Conservation (phyloP, 192 early-diverging fungal genomes). For the Thoreauomyces humboldtii region DNA sequence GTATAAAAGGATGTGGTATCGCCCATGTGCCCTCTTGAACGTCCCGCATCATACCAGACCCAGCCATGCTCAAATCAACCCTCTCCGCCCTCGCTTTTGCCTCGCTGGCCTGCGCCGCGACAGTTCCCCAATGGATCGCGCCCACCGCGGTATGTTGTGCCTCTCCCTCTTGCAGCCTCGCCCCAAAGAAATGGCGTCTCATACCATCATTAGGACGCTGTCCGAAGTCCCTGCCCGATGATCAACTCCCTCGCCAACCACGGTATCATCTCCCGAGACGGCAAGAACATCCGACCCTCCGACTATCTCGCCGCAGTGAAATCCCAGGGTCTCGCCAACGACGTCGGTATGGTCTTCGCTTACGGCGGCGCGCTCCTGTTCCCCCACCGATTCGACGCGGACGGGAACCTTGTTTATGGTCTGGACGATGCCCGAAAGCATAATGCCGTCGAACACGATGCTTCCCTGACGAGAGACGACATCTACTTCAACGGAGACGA, state of each 20-base stretch:
- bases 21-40: no score
- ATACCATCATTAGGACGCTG: no score
- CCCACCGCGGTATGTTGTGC: not conserved
- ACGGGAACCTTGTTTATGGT: constrained; percentile 17
- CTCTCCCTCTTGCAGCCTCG: no score
- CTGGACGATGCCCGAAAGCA: constrained; percentile 19
- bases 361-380: not conserved
- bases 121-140: not conserved
- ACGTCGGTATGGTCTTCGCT: not conserved
- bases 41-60: no score
- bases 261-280: constrained; percentile 11
- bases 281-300: constrained; percentile 11
- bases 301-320: constrained; percentile 16
- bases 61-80: not conserved
- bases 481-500: constrained; percentile 12
- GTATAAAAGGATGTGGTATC: no score
- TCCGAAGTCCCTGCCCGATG: constrained; percentile 17
- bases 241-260: constrained; percentile 24
- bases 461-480: constrained; percentile 4
- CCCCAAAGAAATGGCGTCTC: no score
- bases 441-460: constrained; percentile 21
- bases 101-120: not conserved
- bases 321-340: not conserved
- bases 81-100: not conserved
- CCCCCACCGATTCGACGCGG: not conserved